Base-by-base conservation (phyloP, 768 basidiomycete species). In the Aureoboletus auriporus region DNA sequence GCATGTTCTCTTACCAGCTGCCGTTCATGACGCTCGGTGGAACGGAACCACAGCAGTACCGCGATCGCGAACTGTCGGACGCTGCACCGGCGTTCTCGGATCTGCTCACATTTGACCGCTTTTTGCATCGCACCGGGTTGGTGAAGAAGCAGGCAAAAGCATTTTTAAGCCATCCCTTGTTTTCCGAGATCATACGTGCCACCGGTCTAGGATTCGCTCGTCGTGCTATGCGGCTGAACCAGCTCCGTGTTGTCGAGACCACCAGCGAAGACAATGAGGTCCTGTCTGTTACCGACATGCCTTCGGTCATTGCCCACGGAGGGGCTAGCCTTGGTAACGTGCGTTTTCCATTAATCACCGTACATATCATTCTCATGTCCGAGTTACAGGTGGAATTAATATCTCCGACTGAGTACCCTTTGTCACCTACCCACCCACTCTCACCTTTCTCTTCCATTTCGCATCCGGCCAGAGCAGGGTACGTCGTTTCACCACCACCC, bases 11-110 rank as follows among this genome's bases (percentile, higher is more conserved):
- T 33, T 71, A 69, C 52, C 66, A 61, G 16, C 65, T 79, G 8
- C 74, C 77, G 0, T 77, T 74, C 54, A 76, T 79, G 67, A 78
- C 80, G 8, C 47, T 74, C 3, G 70, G 69, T 5, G 13, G 8
- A 1, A 29, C 34, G 4, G 34, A 23, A 4, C 26, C 8, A 6
- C 8, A n/a, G 3, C n/a, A 28, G 8, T 33, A n/a, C 7, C 38
- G 23, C 1, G 37, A 34, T 28, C 35, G 31, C 5, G 13, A 39
- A 6, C 41, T 43, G 5, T 41, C 23, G 6, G 33, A 53, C 16
- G 58, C 42, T 1, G 51, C 70, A 57, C 80, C 81, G 2, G 51
- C 69, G 3, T 71, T 74, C 44, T 54, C 52, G 1, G 54, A 69
- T 6, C 60, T 83, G 9, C 67, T 83, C 16, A 72, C 77, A 1